Evolutionary conservation across 2,329 filamentous ascomycete species (phyloP).

Genomic region (Huntiella omanensis): DNA sequence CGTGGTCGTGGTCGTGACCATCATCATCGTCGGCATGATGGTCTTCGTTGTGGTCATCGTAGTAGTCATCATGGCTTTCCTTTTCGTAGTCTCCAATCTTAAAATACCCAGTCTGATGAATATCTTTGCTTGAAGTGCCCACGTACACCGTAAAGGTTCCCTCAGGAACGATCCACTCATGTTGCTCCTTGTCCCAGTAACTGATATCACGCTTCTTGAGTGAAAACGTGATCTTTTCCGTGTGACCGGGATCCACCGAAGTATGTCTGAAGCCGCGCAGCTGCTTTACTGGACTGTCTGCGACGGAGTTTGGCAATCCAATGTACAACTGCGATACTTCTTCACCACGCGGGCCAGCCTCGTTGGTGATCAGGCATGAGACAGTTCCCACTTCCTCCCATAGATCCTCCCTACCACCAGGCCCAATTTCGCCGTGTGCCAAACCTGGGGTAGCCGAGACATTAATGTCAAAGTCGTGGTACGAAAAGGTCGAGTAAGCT

Average conservation of each 20-base stretch:
- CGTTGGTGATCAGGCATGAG: conserved; percentile 38
- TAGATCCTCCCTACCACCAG: conserved; percentile 29
- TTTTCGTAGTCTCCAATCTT: conserved; percentile 16
- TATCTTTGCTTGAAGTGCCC: conserved; percentile 28
- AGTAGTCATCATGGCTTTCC: too few species aligned
- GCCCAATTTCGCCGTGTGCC: conserved; percentile 44
- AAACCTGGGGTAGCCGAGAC: conserved; percentile 29
- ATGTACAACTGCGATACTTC: conserved; percentile 36
- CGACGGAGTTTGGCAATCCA: conserved; percentile 33
- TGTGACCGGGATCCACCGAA: conserved; percentile 38
- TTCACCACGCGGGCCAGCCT: conserved; percentile 30
- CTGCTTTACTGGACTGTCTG: conserved; percentile 40
- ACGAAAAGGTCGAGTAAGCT: conserved; percentile 52
- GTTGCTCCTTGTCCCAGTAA: conserved; percentile 51
- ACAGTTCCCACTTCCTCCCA: conserved; percentile 47
- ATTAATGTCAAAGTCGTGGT: conserved; percentile 31
- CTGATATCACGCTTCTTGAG: conserved; percentile 41
- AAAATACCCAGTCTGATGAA: conserved; percentile 14
- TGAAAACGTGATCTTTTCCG: conserved; percentile 33
- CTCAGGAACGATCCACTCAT: conserved; percentile 40
- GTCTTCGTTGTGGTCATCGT: too few species aligned
- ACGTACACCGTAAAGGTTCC: conserved; percentile 25
- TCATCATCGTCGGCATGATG: too few species aligned
- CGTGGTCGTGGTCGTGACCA: too few species aligned
- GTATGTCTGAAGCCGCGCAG: conserved; percentile 49